Conservation (phyloP, 345 rosid genomes). For the Acer saccharum region DNA sequence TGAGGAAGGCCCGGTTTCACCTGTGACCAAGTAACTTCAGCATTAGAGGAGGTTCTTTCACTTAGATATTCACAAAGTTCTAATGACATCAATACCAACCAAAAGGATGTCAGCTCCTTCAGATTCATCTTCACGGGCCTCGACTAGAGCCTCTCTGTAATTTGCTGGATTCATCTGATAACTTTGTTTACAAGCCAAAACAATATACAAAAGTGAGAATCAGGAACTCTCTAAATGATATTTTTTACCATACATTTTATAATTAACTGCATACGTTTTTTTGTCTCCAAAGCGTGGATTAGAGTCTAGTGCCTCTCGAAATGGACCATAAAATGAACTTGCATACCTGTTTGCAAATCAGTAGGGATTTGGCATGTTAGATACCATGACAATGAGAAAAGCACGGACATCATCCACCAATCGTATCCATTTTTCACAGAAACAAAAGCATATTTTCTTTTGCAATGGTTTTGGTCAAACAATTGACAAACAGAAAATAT, state of each 20-base stretch:
- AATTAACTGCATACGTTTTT: slow-evolving; percentile 59
- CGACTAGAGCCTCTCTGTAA: slow-evolving; percentile 85
- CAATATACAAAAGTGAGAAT: slow-evolving; percentile 19
- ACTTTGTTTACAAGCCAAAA: slow-evolving; percentile 49
- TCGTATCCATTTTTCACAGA: background rate
- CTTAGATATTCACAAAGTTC: slow-evolving; percentile 9
- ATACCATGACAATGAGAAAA: slow-evolving; percentile 2
- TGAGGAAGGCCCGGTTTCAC: slow-evolving; percentile 97
- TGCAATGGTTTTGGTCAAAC: background rate
- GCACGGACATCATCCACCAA: background rate
- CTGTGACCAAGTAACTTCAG: slow-evolving; percentile 41
- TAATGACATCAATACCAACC: slow-evolving; percentile 41
- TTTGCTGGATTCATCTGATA: slow-evolving; percentile 98
- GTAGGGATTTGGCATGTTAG: slow-evolving; percentile 14
- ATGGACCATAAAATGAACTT: slow-evolving; percentile 94
- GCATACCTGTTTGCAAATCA: slow-evolving; percentile 62
- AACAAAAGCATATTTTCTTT: background rate
- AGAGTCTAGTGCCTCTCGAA: slow-evolving; percentile 87
- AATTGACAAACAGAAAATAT: background rate
- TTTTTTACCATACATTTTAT: background rate
- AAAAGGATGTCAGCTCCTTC: slow-evolving; percentile 98
- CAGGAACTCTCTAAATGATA: background rate
- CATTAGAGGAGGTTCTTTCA: background rate
- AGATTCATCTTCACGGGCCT: slow-evolving; percentile 77
- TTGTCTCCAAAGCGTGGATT: slow-evolving; percentile 95